Percentiles rank a stretch among this genome's conserved stretches.
These are phyloP conservation scores for Nemania diffusa DNA, from an alignment of 2,329 filamentous ascomycete species.

Conservation along the genomic window DNA sequence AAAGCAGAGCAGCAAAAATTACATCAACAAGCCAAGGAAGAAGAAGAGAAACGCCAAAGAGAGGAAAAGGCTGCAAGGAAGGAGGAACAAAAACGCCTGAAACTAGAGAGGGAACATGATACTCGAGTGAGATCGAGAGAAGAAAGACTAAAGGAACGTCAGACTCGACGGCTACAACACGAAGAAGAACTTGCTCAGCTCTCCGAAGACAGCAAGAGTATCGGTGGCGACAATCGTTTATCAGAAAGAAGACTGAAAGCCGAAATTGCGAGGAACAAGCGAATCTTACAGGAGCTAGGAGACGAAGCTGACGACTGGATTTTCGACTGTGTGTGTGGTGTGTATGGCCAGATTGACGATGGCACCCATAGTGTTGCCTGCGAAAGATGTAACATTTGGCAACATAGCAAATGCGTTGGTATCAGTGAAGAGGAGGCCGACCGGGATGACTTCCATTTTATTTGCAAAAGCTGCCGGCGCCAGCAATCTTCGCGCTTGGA, in stretches of 20 bases:
- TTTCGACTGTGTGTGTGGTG: constrained; percentile 93
- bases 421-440: constrained; percentile 84
- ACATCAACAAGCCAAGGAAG: constrained; percentile 76
- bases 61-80: constrained; percentile 75
- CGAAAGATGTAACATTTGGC: constrained; percentile 94
- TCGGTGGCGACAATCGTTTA: constrained; percentile 67
- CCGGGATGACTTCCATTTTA: constrained; percentile 84
- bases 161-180: constrained; percentile 82
- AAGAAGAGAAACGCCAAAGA: constrained; percentile 70
- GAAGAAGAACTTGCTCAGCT: constrained; percentile 85
- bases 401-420: constrained; percentile 91
- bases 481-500: constrained; percentile 65
- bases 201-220: constrained; percentile 76
- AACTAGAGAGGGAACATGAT: constrained; percentile 78
- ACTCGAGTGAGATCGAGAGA: constrained; percentile 85
- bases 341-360: constrained; percentile 92
- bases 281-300: constrained; percentile 77
- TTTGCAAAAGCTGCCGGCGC: constrained; percentile 82
- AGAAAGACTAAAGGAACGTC: constrained; percentile 85
- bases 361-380: constrained; percentile 94
- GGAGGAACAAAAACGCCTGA: constrained; percentile 68
- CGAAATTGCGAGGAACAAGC: constrained; percentile 82
- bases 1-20: constrained; percentile 82
- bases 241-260: constrained; percentile 85
- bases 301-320: constrained; percentile 84